phyloP scores from a whole-genome alignment of 2,329 filamentous ascomycete species.

The Fusarium musae region DNA sequence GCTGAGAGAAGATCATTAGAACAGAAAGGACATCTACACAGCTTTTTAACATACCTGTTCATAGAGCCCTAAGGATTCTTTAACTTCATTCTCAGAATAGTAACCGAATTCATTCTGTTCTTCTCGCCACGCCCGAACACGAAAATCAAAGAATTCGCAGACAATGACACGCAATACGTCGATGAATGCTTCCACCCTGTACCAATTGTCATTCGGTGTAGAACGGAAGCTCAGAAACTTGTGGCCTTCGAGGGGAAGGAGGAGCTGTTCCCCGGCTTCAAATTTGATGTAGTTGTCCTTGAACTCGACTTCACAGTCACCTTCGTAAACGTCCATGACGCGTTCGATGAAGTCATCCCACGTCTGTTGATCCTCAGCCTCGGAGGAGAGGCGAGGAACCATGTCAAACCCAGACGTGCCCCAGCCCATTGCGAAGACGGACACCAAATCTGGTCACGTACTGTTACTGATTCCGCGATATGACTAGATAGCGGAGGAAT shows the following conservation, averaged over 20 bases:
- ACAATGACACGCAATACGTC: not conserved
- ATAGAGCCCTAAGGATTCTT: not conserved
- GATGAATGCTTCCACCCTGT: rapidly evolving
- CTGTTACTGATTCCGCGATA: not conserved
- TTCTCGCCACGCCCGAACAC: not conserved
- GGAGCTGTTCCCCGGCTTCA: not conserved
- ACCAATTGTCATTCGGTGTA: not conserved
- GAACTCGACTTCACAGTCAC: not conserved
- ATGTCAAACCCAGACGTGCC: not conserved
- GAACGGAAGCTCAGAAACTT: not conserved
- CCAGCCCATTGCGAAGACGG: not conserved
- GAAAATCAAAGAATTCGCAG: not conserved
- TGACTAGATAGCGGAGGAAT: rapidly evolving
- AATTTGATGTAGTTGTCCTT: not conserved
- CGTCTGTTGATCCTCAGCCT: not conserved
- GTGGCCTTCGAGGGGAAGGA: not conserved
- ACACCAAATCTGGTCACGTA: not conserved
- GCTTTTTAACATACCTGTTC: not conserved
- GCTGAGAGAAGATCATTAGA: not conserved
- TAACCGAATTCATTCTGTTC: not conserved
- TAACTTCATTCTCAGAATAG: not conserved
- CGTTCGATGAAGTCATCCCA: not conserved
- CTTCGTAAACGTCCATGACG: rapidly evolving
- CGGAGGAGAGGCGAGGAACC: not conserved
- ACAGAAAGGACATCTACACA: rapidly evolving